Conservation (phyloP, 345 rosid species). For the Balakata baccata region DNA sequence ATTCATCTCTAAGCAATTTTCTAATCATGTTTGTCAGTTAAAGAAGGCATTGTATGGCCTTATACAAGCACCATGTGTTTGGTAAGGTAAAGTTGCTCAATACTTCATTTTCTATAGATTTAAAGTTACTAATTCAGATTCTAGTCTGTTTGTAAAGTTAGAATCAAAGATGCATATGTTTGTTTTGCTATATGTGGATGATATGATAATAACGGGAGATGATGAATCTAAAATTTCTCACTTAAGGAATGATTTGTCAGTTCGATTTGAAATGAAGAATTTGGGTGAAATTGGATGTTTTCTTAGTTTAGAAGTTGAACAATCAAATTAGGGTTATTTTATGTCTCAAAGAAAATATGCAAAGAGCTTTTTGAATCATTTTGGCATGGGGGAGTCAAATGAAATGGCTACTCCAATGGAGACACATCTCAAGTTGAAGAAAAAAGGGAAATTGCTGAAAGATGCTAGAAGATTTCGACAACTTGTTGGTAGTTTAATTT, state of each 20-base stretch:
- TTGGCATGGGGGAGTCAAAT: neutral
- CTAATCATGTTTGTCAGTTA: constrained; percentile 7
- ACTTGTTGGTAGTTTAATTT: constrained; percentile 6
- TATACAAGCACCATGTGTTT: neutral
- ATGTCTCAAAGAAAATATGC: neutral
- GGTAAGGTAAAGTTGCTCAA: constrained; percentile 17
- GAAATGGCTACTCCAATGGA: neutral
- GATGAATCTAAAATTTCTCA: neutral
- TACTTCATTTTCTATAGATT: too few relatives aligned
- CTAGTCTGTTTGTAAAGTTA: constrained; percentile 7
- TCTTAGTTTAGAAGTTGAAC: constrained; percentile 7
- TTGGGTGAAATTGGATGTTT: neutral
- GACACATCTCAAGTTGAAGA: neutral
- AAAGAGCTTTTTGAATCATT: neutral
- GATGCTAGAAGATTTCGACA: neutral
- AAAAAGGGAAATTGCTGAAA: neutral
- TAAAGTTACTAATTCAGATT: neutral
- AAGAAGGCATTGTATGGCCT: constrained; percentile 8
- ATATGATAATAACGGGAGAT: constrained; percentile 8
- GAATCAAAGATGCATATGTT: neutral
- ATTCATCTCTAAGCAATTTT: neutral
- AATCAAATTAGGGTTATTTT: neutral
- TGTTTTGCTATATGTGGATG: constrained; percentile 4
- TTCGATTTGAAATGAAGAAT: constrained; percentile 14
- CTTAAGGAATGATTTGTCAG: neutral